A percentile compares a stretch with the other conserved stretches of the same genome.
Conservation (phyloP, 1,284 basidiomycete species). For the Pseudozyma sp. region DNA sequence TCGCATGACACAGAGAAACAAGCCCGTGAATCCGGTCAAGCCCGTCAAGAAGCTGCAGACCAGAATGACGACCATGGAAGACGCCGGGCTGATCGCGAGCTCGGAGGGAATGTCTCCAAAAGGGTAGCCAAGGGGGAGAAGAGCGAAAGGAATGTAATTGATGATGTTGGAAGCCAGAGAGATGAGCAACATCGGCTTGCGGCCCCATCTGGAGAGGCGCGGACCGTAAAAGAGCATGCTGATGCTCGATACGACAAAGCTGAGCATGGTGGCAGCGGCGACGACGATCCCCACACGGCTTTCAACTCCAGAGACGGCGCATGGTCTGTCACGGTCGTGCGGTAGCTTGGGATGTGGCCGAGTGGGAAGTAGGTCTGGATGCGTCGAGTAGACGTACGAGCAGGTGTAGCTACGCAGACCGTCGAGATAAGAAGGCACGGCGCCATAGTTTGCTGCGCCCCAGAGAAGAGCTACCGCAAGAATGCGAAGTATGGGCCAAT, state of each 20-base stretch:
- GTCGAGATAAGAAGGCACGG: conserved; percentile 40
- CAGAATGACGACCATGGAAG: conserved; percentile 36
- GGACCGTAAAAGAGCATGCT: conserved; percentile 52
- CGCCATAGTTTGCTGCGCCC: conserved; percentile 37
- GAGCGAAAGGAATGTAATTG: conserved; percentile 41
- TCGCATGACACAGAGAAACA: conserved; percentile 39
- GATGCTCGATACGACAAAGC: conserved; percentile 41
- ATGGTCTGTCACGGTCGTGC: conserved; percentile 39
- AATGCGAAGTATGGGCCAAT: conserved; percentile 41
- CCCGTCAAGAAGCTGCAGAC: conserved; percentile 39
- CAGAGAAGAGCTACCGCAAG: conserved; percentile 30
- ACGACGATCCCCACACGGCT: conserved; percentile 42
- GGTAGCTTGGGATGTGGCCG: conserved; percentile 30
- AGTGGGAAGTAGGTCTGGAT: conserved; percentile 27
- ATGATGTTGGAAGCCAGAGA: conserved; percentile 39
- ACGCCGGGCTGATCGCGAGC: conserved; percentile 30
- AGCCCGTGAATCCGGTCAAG: conserved; percentile 34
- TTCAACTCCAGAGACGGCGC: conserved; percentile 45
- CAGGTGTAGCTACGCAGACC: conserved; percentile 40
- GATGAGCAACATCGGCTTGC: conserved; percentile 46
- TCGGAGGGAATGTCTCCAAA: conserved; percentile 35
- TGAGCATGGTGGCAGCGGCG: conserved; percentile 42
- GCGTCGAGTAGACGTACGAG: conserved; percentile 35
- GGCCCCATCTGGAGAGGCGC: conserved; percentile 39
- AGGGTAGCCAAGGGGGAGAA: conserved; percentile 42